Percentiles rank a stretch among this genome's conserved stretches.
These are phyloP conservation scores for Nannochloropsis gaditana DNA, from an alignment of 108 stramenopile genomes.

Conservation along the genomic window DNA sequence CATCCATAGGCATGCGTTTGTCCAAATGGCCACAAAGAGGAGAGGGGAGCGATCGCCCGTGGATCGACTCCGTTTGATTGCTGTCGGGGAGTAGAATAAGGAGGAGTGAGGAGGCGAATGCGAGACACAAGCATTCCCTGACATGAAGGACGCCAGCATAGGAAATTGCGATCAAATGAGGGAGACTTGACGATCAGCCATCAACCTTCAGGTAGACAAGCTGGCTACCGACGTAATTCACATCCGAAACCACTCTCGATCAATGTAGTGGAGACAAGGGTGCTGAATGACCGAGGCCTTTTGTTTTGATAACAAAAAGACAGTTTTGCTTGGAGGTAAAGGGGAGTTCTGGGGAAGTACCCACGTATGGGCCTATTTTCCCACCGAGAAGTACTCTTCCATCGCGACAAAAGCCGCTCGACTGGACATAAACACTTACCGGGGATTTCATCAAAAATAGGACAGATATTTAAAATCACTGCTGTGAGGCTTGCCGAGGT, in stretches of 20 bases:
- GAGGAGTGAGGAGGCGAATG: neutral
- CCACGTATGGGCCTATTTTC: too few species aligned
- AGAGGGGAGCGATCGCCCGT: constrained; percentile 6
- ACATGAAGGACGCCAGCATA: neutral
- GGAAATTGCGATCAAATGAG: too few species aligned
- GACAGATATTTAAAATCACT: neutral
- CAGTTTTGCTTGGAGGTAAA: too few species aligned
- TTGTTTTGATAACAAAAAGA: too few species aligned
- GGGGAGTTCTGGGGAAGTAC: too few species aligned
- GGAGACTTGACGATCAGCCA: too few species aligned
- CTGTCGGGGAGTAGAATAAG: neutral
- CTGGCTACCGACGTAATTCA: too few species aligned
- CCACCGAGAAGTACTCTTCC: too few species aligned
- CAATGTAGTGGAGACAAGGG: too few species aligned
- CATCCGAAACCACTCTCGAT: too few species aligned
- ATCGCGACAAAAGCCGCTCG: neutral
- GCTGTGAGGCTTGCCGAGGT: neutral
- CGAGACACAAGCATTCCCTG: neutral
- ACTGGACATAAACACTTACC: neutral
- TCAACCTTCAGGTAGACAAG: too few species aligned
- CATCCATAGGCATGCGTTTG: neutral
- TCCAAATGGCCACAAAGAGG: neutral
- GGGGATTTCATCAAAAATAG: constrained; percentile 15
- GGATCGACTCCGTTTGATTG: neutral
- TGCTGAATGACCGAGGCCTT: too few species aligned